phyloP scores from a whole-genome alignment of 2,329 filamentous ascomycete species.

The Monosporascus ibericus region DNA sequence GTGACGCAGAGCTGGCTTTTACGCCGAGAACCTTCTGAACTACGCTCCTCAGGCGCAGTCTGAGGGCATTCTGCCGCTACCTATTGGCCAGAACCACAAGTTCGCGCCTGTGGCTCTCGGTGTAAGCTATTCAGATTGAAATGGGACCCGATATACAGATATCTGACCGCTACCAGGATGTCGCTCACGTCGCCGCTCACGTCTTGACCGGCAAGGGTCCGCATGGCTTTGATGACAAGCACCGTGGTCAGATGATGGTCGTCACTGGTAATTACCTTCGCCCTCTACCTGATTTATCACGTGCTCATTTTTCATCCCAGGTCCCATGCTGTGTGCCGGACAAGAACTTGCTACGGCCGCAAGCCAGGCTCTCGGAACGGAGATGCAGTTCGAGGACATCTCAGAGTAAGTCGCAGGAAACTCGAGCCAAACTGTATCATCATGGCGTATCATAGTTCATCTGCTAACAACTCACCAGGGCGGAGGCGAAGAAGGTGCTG shows the following conservation, averaged over 20 bases:
- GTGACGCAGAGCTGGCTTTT: constrained; percentile 37
- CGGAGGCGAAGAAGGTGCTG: constrained; percentile 27
- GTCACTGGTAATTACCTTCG: constrained; percentile 33
- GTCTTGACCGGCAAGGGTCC: constrained; percentile 40
- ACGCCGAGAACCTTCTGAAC: constrained; percentile 44
- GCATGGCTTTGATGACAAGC: constrained; percentile 42
- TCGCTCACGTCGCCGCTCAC: constrained; percentile 41
- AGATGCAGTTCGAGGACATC: constrained; percentile 41
- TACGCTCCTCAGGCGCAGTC: constrained; percentile 39
- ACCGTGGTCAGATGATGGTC: constrained; percentile 47
- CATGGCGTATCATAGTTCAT: neutral
- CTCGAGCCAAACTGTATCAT: too few species aligned
- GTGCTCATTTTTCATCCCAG: constrained; percentile 16
- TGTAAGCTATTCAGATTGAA: constrained; percentile 20
- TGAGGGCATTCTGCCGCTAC: constrained; percentile 38
- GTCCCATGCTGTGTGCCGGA: constrained; percentile 39
- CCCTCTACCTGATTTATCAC: neutral
- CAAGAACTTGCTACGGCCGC: constrained; percentile 40
- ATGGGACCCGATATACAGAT: neutral
- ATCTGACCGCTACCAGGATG: constrained; percentile 27
- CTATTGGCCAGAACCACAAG: constrained; percentile 40
- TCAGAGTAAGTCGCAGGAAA: constrained; percentile 29
- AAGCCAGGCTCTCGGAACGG: constrained; percentile 33
- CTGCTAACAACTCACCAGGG: constrained; percentile 6
- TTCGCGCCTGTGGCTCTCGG: constrained; percentile 44